These are phyloP conservation scores for Stromatinia cepivora DNA, from an alignment of 2,329 filamentous ascomycete species.

Conservation along the genomic window DNA sequence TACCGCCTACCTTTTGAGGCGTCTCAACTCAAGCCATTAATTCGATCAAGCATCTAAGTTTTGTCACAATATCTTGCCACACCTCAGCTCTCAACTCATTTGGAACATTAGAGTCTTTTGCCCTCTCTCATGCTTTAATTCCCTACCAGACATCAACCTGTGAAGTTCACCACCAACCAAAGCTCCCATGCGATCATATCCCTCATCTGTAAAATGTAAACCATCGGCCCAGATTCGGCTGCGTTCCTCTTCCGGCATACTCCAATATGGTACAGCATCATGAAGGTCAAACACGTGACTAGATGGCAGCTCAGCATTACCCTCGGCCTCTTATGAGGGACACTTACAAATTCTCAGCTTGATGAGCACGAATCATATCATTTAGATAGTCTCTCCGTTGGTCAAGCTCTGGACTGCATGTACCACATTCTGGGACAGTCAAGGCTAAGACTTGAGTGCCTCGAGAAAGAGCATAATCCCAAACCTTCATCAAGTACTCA, in stretches of 20 bases:
- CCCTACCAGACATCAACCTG: constrained; percentile 43
- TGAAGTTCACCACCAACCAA: constrained; percentile 56
- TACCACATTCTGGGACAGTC: constrained; percentile 57
- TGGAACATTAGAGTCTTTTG: constrained; percentile 7
- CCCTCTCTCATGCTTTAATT: constrained; percentile 30
- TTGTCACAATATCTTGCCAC: neutral
- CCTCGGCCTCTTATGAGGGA: neutral
- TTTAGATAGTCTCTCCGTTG: constrained; percentile 52
- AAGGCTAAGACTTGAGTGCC: constrained; percentile 60
- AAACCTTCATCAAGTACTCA: constrained; percentile 50
- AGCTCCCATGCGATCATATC: constrained; percentile 63
- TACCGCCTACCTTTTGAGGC: neutral
- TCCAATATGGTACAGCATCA: constrained; percentile 54
- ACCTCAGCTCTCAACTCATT: neutral
- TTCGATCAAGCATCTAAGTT: neutral
- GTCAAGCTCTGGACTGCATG: constrained; percentile 37
- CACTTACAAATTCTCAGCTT: constrained; percentile 54
- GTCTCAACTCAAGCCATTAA: neutral
- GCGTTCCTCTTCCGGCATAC: constrained; percentile 49
- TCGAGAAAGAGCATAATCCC: constrained; percentile 51
- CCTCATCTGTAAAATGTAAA: constrained; percentile 57
- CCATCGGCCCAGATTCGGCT: constrained; percentile 60
- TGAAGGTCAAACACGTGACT: constrained; percentile 60
- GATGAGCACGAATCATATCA: constrained; percentile 51
- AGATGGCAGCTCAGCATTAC: constrained; percentile 11